These are phyloP conservation scores for Nothophytophthora sp. DNA, from an alignment of 352 stramenopile species.

Conservation along the genomic window DNA sequence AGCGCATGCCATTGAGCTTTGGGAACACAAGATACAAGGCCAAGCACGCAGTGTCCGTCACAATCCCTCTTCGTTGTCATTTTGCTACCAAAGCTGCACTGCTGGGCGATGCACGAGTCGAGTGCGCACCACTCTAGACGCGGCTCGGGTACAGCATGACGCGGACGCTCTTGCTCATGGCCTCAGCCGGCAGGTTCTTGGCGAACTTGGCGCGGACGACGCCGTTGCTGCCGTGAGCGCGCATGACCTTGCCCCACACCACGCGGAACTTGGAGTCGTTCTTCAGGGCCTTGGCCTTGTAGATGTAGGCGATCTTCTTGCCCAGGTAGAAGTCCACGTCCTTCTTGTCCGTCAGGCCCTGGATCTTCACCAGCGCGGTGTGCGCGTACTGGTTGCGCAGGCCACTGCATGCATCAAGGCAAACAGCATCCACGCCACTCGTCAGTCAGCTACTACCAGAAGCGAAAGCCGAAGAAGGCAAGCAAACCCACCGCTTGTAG, in stretches of 20 bases:
- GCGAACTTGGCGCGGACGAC: constrained; percentile 99
- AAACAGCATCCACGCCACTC: not conserved
- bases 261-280: constrained; percentile 98
- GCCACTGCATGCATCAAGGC: constrained; percentile 41
- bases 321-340: constrained; percentile 99
- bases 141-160: constrained; percentile 99
- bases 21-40: not conserved
- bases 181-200: constrained; percentile 96
- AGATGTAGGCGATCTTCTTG: constrained; percentile 99
- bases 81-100: constrained; percentile 38
- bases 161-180: constrained; percentile 97
- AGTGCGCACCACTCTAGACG: constrained; percentile 84
- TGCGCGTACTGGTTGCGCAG: constrained; percentile 98
- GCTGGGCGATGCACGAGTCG: constrained; percentile 22
- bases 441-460: not conserved
- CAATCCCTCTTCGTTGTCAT: constrained; percentile 59
- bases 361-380: constrained; percentile 99
- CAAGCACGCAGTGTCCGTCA: constrained; percentile 22
- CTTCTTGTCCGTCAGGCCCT: constrained; percentile 98
- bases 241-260: constrained; percentile 99
- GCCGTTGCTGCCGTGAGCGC: constrained; percentile 98
- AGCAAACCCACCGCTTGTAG: constrained; percentile 93
- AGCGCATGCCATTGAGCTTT: not conserved
- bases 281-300: constrained; percentile 96
- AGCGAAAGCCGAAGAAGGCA: not conserved